Percentiles rank a stretch among this genome's conserved stretches.
Evolutionary conservation across 352 stramenopile species (phyloP).

Genomic region (Phytophthora citrophthora): DNA sequence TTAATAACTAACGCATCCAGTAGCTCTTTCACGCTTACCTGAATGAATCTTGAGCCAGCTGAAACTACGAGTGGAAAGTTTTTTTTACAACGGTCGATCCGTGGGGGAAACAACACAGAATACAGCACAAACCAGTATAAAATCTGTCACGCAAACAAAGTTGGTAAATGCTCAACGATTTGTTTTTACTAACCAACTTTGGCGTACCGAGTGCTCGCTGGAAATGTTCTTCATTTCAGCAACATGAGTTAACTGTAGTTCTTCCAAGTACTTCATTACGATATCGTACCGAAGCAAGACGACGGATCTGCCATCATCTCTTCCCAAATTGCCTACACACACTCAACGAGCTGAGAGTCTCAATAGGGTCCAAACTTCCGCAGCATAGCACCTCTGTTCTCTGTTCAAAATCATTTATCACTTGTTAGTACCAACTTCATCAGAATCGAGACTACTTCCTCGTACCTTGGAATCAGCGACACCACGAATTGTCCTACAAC

Average conservation of each 20-base stretch:
- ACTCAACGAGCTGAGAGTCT: not conserved
- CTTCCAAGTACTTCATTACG: too few relatives aligned
- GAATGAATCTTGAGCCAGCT: slow-evolving; percentile 84
- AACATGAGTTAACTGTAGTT: slow-evolving; percentile 6
- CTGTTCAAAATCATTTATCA: slow-evolving; percentile 6
- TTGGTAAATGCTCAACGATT: slow-evolving; percentile 5
- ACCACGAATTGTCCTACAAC: slow-evolving; percentile 69
- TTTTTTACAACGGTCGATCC: too few relatives aligned
- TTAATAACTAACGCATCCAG: not conserved
- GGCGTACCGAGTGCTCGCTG: slow-evolving; percentile 67
- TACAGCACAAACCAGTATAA: slow-evolving; percentile 65
- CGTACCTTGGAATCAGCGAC: slow-evolving; percentile 66
- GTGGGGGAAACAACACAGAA: too few relatives aligned
- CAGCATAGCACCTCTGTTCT: slow-evolving; percentile 35
- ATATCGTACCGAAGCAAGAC: slow-evolving; percentile 71
- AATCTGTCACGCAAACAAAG: slow-evolving; percentile 64
- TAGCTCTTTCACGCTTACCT: slow-evolving; percentile 39
- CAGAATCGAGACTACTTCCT: not conserved
- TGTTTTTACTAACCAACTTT: too few relatives aligned
- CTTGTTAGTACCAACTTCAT: slow-evolving; percentile 6
- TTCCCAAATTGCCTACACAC: slow-evolving; percentile 81
- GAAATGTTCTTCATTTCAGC: slow-evolving; percentile 58
- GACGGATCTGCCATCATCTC: slow-evolving; percentile 89
- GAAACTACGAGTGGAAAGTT: slow-evolving; percentile 54
- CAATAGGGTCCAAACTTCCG: not conserved